Base-by-base conservation (phyloP, 495 filamentous ascomycete species). In the Aspergillus hancockii region DNA sequence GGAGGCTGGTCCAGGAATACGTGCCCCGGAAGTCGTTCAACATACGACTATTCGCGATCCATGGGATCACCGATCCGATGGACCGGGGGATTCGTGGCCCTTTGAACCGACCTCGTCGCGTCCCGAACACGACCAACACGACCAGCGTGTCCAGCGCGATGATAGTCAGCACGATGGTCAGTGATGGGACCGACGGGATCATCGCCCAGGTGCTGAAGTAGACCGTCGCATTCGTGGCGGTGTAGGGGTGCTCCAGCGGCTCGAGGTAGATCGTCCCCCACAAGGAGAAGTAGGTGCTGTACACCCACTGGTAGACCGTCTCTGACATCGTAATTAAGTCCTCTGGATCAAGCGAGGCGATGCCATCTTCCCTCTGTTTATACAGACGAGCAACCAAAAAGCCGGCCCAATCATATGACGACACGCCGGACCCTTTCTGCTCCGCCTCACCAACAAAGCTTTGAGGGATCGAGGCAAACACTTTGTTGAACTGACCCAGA, bases 331-430 rank as follows among this genome's bases (percentile, higher is more conserved):
- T 45, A 1, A 63, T 71, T 43, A 77, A 45, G 8, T 59, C 57
- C 8, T 36, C 56, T 2, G 69, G 14, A n/a, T 72, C 54, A 1
- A 77, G 58, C 0, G 67, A 63, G 18, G 67, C 63, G 18, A 75
- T 65, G 1, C 70, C 62, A 4, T 66, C 52, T 23, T 69, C 65
- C 21, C 59, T 58, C 22, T 66, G 70, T 34, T 72, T 64, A 43
- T 77, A 77, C 2, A 77, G 61, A 8, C 72, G 71, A 4, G 75
- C 70, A 25, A 75, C 71, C 23, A 77, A 64, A 49, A 75, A 77
- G 0, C 75, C 75, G 1, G 75, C 72, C 75, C 75, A 77, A 53
- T 77, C 75, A 49, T 77, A 77, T 0, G 73, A 73, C 0, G 71
- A 67, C 1, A 72, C 63, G 36, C 69, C 71, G 1, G 62, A 65